Evolutionary conservation across 75 land plant genomes (phyloP).

Genomic region (Pseudotsuga menziesii): DNA sequence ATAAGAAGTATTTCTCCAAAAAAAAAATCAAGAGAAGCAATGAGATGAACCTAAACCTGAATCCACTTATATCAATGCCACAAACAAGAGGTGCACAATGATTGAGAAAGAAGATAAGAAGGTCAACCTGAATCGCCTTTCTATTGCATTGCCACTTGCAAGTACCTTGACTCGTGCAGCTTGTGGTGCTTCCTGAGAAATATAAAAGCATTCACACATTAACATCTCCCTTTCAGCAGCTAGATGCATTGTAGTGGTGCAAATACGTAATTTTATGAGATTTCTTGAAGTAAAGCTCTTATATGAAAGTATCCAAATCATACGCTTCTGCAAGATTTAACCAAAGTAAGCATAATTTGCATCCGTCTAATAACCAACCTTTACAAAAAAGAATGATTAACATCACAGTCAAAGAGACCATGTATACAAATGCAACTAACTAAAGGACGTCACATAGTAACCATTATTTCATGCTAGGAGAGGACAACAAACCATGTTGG

Average conservation of each 20-base stretch:
- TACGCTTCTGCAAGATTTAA: neutral
- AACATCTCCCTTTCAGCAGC: neutral
- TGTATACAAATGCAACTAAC: neutral
- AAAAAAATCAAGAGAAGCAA: neutral
- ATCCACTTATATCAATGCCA: neutral
- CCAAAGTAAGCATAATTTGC: no score
- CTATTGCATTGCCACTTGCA: conserved; percentile 91
- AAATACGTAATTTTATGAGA: neutral
- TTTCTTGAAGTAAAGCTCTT: neutral
- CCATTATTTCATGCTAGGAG: neutral
- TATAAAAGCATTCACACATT: neutral
- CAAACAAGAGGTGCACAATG: neutral
- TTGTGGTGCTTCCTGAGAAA: conserved; percentile 80
- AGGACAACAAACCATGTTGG: neutral
- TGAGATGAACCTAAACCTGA: neutral
- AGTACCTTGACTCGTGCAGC: conserved; percentile 93
- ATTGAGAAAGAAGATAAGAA: neutral
- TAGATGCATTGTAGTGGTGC: neutral
- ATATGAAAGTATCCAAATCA: neutral
- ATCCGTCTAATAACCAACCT: neutral
- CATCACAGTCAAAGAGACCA: neutral
- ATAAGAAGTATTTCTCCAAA: neutral
- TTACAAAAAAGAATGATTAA: neutral
- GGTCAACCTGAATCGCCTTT: conserved; percentile 81
- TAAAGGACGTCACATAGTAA: neutral